phyloP scores from a whole-genome alignment of 371 early-diverging fungal species.

The Mucor saturninus region DNA sequence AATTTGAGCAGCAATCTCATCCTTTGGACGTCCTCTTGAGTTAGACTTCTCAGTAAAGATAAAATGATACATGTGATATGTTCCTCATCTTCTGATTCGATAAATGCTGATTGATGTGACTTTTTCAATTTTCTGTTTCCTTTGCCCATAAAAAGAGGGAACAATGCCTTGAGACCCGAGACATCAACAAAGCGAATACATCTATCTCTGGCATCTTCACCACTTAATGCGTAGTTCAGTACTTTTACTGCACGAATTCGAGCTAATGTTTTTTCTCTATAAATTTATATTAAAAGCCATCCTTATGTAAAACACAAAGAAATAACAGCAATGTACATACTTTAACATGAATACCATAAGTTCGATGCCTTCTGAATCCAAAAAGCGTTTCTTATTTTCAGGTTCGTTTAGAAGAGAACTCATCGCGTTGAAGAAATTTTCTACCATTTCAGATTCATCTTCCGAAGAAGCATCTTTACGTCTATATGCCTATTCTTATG shows the following conservation, averaged over 20 bases:
- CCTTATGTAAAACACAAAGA: neutral
- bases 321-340: constrained; percentile 37
- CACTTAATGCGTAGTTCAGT: constrained; percentile 80
- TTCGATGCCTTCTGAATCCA: constrained; percentile 88
- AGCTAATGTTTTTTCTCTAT: constrained; percentile 77
- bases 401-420: constrained; percentile 67
- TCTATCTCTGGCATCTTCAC: constrained; percentile 57
- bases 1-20: constrained; percentile 86
- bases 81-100: constrained; percentile 83
- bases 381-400: constrained; percentile 72
- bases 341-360: constrained; percentile 89
- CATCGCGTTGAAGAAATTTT: constrained; percentile 85
- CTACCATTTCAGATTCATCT: constrained; percentile 89
- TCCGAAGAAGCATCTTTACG: constrained; percentile 81
- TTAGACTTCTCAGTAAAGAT: constrained; percentile 70
- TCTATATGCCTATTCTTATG: constrained; percentile 52
- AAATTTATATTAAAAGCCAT: neutral
- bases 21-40: constrained; percentile 63
- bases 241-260: constrained; percentile 87
- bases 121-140: constrained; percentile 75
- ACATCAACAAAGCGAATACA: constrained; percentile 78
- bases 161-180: constrained; percentile 79
- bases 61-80: constrained; percentile 83
- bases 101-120: constrained; percentile 61
- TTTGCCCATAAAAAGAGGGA: constrained; percentile 80